Evolutionary conservation across 2,329 filamentous ascomycete genomes (phyloP), one percentile per base, ranked within the genome.

Genomic region (Trichoderma endophyticum): DNA sequence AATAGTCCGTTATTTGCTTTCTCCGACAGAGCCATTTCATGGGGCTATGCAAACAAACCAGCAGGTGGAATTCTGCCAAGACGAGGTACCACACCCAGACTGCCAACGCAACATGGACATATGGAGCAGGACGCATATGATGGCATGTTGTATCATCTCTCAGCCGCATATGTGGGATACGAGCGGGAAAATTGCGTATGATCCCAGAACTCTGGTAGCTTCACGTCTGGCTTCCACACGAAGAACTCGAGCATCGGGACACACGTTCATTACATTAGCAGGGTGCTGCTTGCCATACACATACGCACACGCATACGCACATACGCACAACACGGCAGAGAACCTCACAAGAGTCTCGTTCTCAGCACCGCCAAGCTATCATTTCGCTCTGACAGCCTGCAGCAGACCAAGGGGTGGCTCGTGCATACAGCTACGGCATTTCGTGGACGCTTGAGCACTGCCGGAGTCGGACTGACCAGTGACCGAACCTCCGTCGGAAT

Each of bases 151-250:
- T 36, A 67, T 43, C 24, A 54, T 70, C 57, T 62, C 51, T 70
- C 67, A 70, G 67, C 67, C 67, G 67, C 67, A 70, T 34, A 14
- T 28, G 57, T 24, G 67, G 57, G 43, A 70, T 61, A 54, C 39
- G 39, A 39, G 67, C 39, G 67, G 66, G 21, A 54, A 69, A 62
- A 61, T 36, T 24, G 54, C 39, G 28, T 36, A 24, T 24, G 54
- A 54, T 51, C 11, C 67, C 67, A 70, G 39, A 21, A 28, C 26
- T 34, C 28, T 54, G 30, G 67, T 36, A 36, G 24, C 39, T 61
- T 36, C 54, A 62, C 12, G 24, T 48, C 21, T 28, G 15, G 21
- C 30, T 54, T 54, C 39, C 14, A 28, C 30, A 18, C 24, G 36
- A 32, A 39, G 32, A 11, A n/a, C n/a, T 24, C 3, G n/a, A 21